phyloP scores from a whole-genome alignment of 371 early-diverging fungal genomes.

The Mucor velutinosus region DNA sequence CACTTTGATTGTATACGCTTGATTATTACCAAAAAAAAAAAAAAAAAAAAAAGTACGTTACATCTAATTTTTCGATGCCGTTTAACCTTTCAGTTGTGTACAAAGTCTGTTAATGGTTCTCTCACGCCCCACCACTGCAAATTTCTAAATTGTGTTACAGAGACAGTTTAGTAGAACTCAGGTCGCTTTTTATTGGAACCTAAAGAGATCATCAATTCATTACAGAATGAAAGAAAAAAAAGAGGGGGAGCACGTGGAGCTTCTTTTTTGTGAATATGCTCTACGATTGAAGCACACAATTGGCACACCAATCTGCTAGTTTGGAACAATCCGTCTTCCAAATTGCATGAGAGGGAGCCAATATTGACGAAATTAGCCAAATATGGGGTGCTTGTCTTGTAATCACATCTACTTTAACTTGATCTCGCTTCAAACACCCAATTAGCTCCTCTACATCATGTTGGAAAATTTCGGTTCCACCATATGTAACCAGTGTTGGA shows the following conservation, averaged over 20 bases:
- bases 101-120: neutral
- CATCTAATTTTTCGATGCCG: neutral
- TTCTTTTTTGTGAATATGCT: neutral
- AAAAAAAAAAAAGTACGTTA: neutral
- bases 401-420: conserved; percentile 33
- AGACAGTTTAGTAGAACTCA: neutral
- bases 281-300: conserved; percentile 2
- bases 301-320: conserved; percentile 26
- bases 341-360: conserved; percentile 15
- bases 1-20: neutral
- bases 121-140: neutral
- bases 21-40: too few species aligned
- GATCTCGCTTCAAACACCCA: conserved; percentile 18
- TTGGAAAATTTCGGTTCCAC: conserved; percentile 32
- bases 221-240: neutral
- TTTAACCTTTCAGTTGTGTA: neutral
- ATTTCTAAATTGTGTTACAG: neutral
- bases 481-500: conserved; percentile 33
- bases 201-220: neutral
- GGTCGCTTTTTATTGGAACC: neutral
- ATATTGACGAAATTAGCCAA: conserved; percentile 25
- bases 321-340: conserved; percentile 19
- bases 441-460: conserved; percentile 29
- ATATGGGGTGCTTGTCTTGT: conserved; percentile 30
- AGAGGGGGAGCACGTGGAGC: neutral